These are phyloP conservation scores for Hypericum androsaemum DNA, from an alignment of 345 rosid genomes.

Conservation along the genomic window DNA sequence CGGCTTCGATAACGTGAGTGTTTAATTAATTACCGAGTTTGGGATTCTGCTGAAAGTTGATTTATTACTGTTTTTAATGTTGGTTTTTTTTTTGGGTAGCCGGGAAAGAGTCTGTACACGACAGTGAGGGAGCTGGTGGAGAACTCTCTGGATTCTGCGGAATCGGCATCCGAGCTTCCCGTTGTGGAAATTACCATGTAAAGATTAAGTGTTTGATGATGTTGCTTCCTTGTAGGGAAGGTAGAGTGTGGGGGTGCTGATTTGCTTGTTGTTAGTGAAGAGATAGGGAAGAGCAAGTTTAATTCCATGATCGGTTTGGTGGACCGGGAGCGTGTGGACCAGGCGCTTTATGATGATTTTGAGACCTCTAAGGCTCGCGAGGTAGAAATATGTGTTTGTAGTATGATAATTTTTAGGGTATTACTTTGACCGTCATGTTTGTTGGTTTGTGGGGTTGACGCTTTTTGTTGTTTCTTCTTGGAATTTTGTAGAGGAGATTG, in stretches of 20 bases:
- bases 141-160: conserved; percentile 88
- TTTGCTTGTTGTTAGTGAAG: conserved; percentile 46
- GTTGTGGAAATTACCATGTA: conserved; percentile 77
- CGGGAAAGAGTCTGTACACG: conserved; percentile 85
- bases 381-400: conserved; percentile 38
- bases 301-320: conserved; percentile 92
- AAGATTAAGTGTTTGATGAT: conserved; percentile 9
- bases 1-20: conserved; percentile 88
- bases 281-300: conserved; percentile 74
- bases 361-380: conserved; percentile 92
- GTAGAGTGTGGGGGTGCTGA: conserved; percentile 1
- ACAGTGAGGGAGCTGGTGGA: conserved; percentile 93
- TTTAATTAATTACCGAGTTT: not conserved
- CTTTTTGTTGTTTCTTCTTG: not conserved
- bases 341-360: conserved; percentile 66
- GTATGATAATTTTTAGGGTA: not conserved
- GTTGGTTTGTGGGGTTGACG: not conserved
- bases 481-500: conserved; percentile 62
- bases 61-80: not conserved
- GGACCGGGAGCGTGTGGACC: conserved; percentile 84
- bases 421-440: not conserved
- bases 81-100: conserved; percentile 31
- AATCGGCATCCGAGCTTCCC: conserved; percentile 89
- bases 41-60: not conserved
- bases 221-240: not conserved